Percentiles rank a stretch among this genome's conserved stretches.
phyloP scores from a whole-genome alignment of 139 green algal genomes.

The Chlamydomonas sp. region DNA sequence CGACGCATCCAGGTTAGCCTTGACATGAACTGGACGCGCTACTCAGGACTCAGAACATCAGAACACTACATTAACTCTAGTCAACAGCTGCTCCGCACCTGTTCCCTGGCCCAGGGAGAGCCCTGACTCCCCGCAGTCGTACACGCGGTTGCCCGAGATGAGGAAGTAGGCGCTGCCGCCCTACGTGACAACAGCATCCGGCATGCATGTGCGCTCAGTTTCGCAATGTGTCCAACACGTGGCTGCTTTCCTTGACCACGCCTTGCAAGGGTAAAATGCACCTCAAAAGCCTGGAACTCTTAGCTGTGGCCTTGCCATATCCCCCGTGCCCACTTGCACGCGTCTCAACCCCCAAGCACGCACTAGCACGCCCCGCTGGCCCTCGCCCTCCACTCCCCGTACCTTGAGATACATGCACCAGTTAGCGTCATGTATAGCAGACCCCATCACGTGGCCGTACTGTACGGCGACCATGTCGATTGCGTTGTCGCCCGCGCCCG shows the following conservation, averaged over 20 bases:
- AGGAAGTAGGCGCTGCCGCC: slow-evolving; percentile 32
- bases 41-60: neutral
- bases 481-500: neutral
- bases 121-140: slow-evolving; percentile 14
- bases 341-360: too few species aligned
- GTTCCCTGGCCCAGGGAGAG: neutral
- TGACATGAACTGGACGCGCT: neutral
- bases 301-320: too few species aligned
- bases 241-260: too few species aligned
- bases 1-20: too few species aligned
- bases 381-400: too few species aligned
- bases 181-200: neutral
- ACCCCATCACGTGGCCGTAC: slow-evolving; percentile 41
- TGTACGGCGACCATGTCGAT: slow-evolving; percentile 46
- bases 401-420: slow-evolving; percentile 44
- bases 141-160: slow-evolving; percentile 7
- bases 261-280: too few species aligned
- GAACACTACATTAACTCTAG: neutral
- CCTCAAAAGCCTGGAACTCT: too few species aligned
- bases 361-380: too few species aligned
- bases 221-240: too few species aligned
- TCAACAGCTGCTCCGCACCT: too few species aligned
- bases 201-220: neutral
- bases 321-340: too few species aligned
- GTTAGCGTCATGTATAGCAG: slow-evolving; percentile 20